Conservation (phyloP, 441 rosid species). For the Theobroma grandiflorum region DNA sequence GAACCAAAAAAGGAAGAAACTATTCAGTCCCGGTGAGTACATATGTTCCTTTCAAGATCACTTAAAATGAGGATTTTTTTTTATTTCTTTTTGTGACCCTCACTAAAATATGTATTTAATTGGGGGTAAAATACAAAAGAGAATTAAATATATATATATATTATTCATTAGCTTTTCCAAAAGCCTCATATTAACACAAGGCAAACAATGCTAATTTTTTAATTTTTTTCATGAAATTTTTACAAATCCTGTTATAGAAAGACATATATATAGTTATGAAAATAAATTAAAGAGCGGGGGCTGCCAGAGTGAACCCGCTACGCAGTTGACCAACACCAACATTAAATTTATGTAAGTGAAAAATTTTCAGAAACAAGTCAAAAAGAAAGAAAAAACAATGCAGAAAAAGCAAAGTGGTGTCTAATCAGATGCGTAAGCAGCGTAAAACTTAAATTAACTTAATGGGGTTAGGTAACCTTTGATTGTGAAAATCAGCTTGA, state of each 20-base stretch:
- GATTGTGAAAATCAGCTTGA: background rate
- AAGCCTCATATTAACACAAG: no score
- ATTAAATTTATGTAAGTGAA: background rate
- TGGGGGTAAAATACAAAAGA: no score
- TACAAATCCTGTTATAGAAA: background rate
- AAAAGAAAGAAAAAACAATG: background rate
- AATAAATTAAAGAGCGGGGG: no score
- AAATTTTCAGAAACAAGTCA: background rate
- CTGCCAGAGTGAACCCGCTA: background rate
- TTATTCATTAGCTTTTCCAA: no score
- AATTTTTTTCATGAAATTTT: background rate
- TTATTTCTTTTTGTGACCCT: no score
- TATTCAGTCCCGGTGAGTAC: no score
- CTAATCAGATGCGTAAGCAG: conserved; percentile 16
- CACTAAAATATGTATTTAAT: no score
- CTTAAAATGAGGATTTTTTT: no score
- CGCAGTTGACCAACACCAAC: conserved; percentile 4
- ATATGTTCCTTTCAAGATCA: no score
- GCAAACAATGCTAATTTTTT: no score
- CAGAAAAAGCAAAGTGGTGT: conserved; percentile 12
- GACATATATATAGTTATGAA: background rate
- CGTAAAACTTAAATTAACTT: conserved; percentile 19
- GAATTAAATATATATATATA: no score
- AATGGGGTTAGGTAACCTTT: conserved; percentile 23
- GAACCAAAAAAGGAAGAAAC: no score